Percentiles rank a stretch among this genome's conserved stretches.
These are phyloP conservation scores for Podospora sp. DNA, from an alignment of 495 filamentous ascomycete species.

Conservation along the genomic window DNA sequence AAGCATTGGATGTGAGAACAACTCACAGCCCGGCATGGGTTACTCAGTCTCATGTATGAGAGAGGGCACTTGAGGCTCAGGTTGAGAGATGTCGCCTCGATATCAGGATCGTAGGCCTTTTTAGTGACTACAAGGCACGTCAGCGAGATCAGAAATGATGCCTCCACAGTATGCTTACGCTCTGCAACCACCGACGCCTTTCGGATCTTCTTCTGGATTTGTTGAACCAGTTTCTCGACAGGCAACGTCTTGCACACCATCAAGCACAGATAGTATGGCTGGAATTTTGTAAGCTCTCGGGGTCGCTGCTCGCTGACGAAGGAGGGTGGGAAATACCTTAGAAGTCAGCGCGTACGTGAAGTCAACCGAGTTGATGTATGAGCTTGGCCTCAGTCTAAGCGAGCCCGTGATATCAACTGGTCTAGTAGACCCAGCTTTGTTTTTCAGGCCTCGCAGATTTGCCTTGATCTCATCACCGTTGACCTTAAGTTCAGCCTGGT, in stretches of 20 bases:
- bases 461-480: conserved; percentile 85
- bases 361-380: conserved; percentile 73
- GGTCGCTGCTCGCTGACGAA: not conserved
- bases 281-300: not conserved
- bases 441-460: conserved; percentile 90
- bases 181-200: conserved; percentile 81
- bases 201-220: conserved; percentile 72
- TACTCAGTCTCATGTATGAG: conserved; percentile 76
- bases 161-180: conserved; percentile 58
- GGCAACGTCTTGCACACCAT: conserved; percentile 74
- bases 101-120: conserved; percentile 82
- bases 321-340: conserved; percentile 62
- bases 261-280: conserved; percentile 78
- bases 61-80: conserved; percentile 93
- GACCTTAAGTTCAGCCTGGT: conserved; percentile 88
- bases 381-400: conserved; percentile 64
- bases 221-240: conserved; percentile 69
- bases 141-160: conserved; percentile 19
- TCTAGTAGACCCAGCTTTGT: conserved; percentile 88
- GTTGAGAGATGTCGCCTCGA: conserved; percentile 80
- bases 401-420: conserved; percentile 86
- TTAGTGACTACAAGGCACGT: conserved; percentile 63
- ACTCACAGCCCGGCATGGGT: conserved; percentile 75
- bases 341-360: conserved; percentile 91
- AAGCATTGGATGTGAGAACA: conserved; percentile 96